These are phyloP conservation scores for Ilex asprella DNA, from an alignment of 257 asterid genomes.

Conservation along the genomic window DNA sequence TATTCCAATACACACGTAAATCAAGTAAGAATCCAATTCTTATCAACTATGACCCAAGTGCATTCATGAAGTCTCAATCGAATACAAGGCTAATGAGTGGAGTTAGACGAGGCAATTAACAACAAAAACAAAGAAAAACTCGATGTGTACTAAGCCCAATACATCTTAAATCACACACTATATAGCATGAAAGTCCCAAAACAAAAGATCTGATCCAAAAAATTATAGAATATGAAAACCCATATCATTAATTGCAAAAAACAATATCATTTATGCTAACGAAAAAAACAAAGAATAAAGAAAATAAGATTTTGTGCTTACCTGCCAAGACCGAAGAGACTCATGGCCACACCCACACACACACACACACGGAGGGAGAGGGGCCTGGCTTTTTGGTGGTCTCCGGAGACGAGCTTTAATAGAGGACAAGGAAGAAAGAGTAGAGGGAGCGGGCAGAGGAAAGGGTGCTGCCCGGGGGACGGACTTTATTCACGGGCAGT, in stretches of 20 bases:
- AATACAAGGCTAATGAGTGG: too few relatives aligned
- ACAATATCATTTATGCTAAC: neutral
- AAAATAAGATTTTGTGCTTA: conserved; percentile 2
- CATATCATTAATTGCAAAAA: too few relatives aligned
- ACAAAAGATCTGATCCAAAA: neutral
- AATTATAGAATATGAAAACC: neutral
- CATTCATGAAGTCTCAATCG: too few relatives aligned
- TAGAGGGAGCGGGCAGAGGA: conserved; percentile 16
- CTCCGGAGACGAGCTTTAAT: conserved; percentile 6
- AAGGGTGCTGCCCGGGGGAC: conserved; percentile 17
- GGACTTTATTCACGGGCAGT: conserved; percentile 7
- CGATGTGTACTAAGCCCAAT: neutral
- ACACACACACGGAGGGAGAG: conserved; percentile 4
- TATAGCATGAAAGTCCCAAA: neutral
- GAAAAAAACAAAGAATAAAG: conserved; percentile 8
- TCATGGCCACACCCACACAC: conserved; percentile 33
- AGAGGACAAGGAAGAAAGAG: conserved; percentile 8
- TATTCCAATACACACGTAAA: too few relatives aligned
- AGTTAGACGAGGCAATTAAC: neutral
- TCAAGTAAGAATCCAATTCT: too few relatives aligned
- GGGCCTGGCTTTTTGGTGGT: neutral
- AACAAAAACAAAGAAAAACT: neutral
- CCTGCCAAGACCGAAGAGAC: conserved; percentile 98
- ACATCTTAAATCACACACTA: neutral
- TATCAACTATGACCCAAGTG: too few relatives aligned